phyloP scores from a whole-genome alignment of 2,329 filamentous ascomycete species.

The Ascochyta viciae-villosae region DNA sequence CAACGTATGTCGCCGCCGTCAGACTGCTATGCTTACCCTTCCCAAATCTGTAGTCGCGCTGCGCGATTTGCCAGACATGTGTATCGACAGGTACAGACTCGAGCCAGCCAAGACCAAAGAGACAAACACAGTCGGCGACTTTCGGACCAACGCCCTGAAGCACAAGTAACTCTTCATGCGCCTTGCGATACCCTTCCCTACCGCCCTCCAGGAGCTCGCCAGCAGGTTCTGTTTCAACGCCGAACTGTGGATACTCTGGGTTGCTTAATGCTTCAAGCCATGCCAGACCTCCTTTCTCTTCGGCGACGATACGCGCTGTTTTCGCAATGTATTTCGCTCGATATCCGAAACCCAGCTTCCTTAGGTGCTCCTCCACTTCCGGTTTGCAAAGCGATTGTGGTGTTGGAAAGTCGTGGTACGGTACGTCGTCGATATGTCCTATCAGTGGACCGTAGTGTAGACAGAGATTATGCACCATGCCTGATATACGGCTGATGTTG shows the following conservation, averaged over 20 bases:
- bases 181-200: constrained; percentile 73
- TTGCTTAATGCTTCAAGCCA: constrained; percentile 86
- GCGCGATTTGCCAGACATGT: constrained; percentile 97
- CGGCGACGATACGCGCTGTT: constrained; percentile 78
- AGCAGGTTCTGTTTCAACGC: constrained; percentile 52
- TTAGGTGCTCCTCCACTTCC: constrained; percentile 80
- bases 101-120: constrained; percentile 96
- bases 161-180: constrained; percentile 79
- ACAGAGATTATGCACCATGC: constrained; percentile 96
- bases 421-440: constrained; percentile 70
- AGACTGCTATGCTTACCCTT: constrained; percentile 83
- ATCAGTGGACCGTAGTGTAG: constrained; percentile 81
- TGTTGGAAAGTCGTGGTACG: constrained; percentile 87
- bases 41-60: constrained; percentile 92
- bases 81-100: constrained; percentile 97
- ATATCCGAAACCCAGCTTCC: constrained; percentile 90
- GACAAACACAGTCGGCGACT: constrained; percentile 92
- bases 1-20: constrained; percentile 87
- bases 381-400: constrained; percentile 75
- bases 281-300: constrained; percentile 64
- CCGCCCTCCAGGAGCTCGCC: constrained; percentile 59
- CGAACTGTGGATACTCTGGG: constrained; percentile 71
- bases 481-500: constrained; percentile 91
- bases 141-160: constrained; percentile 94
- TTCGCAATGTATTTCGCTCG: constrained; percentile 89